phyloP scores from a whole-genome alignment of 2,329 filamentous ascomycete genomes.

The Talaromyces sp. region DNA sequence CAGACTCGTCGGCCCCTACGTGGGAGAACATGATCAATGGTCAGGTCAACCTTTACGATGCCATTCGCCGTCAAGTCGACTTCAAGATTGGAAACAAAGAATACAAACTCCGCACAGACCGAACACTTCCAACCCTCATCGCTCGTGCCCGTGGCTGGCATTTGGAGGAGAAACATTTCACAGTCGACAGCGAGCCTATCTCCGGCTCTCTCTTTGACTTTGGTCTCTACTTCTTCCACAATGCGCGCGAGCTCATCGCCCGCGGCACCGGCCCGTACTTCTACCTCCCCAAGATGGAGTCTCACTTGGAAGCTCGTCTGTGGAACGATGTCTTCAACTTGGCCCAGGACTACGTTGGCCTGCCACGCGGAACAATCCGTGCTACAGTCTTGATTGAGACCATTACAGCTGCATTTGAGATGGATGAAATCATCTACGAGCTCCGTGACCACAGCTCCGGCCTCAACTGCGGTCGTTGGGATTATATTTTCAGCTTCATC shows the following conservation, averaged over 20 bases:
- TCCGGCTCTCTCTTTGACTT: conserved; percentile 94
- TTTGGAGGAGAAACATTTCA: conserved; percentile 96
- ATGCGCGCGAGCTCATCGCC: conserved; percentile 81
- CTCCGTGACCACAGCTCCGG: conserved; percentile 93
- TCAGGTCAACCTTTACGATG: conserved; percentile 96
- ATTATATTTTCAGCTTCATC: conserved; percentile 99
- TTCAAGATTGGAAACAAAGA: conserved; percentile 95
- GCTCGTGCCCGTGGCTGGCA: conserved; percentile 96
- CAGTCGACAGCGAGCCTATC: conserved; percentile 89
- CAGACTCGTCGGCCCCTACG: conserved; percentile 90
- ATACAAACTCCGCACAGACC: conserved; percentile 94
- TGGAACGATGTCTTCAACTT: conserved; percentile 99
- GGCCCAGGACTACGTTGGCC: conserved; percentile 85
- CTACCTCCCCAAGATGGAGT: conserved; percentile 98
- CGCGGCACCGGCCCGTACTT: conserved; percentile 91
- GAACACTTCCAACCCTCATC: conserved; percentile 82
- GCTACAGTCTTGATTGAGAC: conserved; percentile 97
- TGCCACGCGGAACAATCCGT: conserved; percentile 87
- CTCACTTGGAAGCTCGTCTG: conserved; percentile 89
- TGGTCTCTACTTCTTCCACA: conserved; percentile 99
- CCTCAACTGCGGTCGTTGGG: conserved; percentile 97
- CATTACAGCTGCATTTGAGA: conserved; percentile 95
- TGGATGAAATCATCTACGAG: conserved; percentile 99
- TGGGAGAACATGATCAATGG: conserved; percentile 99
- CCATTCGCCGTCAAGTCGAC: conserved; percentile 87